A percentile compares a stretch with the other conserved stretches of the same genome.
These are phyloP conservation scores for Xylaria sp. DNA, from an alignment of 2,329 filamentous ascomycete genomes.

Conservation along the genomic window DNA sequence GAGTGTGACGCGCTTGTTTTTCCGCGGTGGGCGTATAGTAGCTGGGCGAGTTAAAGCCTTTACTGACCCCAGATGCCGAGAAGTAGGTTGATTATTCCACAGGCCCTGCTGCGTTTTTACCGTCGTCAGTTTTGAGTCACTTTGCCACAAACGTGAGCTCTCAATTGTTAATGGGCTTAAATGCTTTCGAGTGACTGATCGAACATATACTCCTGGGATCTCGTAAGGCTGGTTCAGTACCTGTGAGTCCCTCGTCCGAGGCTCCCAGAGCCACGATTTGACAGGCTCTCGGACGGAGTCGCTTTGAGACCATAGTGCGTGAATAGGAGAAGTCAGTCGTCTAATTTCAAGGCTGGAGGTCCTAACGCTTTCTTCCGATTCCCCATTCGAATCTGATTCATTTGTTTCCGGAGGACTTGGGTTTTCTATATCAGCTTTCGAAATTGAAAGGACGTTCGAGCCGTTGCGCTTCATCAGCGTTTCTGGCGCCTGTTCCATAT, in stretches of 20 bases:
- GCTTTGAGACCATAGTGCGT: slow-evolving; percentile 41
- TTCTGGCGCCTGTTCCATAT: slow-evolving; percentile 54
- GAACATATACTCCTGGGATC: slow-evolving; percentile 50
- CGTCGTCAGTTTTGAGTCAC: slow-evolving; percentile 29
- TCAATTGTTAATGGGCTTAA: slow-evolving; percentile 50
- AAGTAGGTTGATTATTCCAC: slow-evolving; percentile 40
- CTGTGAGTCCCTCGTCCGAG: slow-evolving; percentile 18
- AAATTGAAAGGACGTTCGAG: slow-evolving; percentile 54
- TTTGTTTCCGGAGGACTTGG: slow-evolving; percentile 66
- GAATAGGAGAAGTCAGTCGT: slow-evolving; percentile 21
- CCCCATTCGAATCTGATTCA: slow-evolving; percentile 55
- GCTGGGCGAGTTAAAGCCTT: slow-evolving; percentile 54
- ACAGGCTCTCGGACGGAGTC: slow-evolving; percentile 17
- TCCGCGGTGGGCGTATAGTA: slow-evolving; percentile 64
- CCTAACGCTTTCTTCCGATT: slow-evolving; percentile 38
- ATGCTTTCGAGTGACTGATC: slow-evolving; percentile 51
- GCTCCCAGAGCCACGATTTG: slow-evolving; percentile 42
- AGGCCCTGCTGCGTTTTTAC: slow-evolving; percentile 33
- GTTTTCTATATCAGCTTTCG: slow-evolving; percentile 57
- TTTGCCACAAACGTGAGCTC: slow-evolving; percentile 55
- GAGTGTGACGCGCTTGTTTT: slow-evolving; percentile 65
- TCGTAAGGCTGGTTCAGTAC: slow-evolving; percentile 24
- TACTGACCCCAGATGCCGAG: slow-evolving; percentile 29
- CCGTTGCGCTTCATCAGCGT: slow-evolving; percentile 51
- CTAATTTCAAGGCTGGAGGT: slow-evolving; percentile 24